phyloP scores from a whole-genome alignment of 768 basidiomycete species.

The Cystobasidium onofrii region DNA sequence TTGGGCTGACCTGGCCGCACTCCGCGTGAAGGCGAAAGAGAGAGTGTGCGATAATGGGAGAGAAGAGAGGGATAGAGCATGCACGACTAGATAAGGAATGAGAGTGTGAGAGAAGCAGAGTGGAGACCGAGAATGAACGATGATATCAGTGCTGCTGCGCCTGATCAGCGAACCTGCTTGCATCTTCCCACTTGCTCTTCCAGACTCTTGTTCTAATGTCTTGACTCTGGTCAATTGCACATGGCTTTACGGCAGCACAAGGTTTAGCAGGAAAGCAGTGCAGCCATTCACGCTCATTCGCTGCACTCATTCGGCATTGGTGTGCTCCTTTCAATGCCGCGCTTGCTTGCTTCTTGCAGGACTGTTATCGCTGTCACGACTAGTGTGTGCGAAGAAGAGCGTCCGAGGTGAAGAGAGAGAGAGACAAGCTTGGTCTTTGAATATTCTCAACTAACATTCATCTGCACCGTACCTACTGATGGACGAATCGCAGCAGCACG shows the following conservation, averaged over 20 bases:
- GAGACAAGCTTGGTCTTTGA: not conserved
- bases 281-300: not conserved
- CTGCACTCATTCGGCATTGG: not conserved
- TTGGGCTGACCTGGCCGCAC: not conserved
- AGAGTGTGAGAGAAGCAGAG: not conserved
- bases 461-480: too few species aligned
- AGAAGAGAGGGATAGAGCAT: not conserved
- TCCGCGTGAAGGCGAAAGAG: not conserved
- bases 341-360: not conserved
- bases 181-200: not conserved
- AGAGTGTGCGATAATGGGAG: not conserved
- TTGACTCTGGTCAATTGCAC: not conserved
- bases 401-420: not conserved
- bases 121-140: not conserved
- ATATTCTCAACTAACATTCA: not conserved
- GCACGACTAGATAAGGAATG: not conserved
- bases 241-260: not conserved
- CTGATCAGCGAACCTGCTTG: not conserved
- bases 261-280: not conserved
- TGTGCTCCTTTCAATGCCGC: too few species aligned
- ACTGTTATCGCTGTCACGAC: not conserved
- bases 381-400: not conserved
- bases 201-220: not conserved
- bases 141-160: too few species aligned
- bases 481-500: not conserved